Evolutionary conservation across 495 filamentous ascomycete genomes (phyloP).

Genomic region (Penicillium simplicissimum): DNA sequence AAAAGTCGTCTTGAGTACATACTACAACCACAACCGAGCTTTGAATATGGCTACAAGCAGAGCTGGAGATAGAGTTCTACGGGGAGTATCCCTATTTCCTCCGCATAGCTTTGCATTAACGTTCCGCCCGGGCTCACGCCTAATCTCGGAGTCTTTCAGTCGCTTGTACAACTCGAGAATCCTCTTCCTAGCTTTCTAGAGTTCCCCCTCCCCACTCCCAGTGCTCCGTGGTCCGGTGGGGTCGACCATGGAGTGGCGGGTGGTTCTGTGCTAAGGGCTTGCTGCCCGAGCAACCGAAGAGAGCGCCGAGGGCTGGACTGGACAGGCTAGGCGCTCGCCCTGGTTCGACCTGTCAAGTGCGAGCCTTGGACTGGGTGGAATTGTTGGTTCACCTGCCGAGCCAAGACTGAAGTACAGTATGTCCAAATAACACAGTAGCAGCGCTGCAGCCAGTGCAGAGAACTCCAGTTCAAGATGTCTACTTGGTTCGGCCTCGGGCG

Average conservation of each 20-base stretch:
- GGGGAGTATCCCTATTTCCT: not conserved
- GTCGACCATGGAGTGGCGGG: not conserved
- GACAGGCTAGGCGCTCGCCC: not conserved
- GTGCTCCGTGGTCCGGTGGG: not conserved
- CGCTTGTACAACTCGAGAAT: conserved; percentile 6
- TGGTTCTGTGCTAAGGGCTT: conserved; percentile 1
- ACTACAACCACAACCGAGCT: too few relatives aligned
- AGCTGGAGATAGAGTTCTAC: too few relatives aligned
- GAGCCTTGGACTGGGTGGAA: not conserved
- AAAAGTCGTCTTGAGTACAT: not conserved
- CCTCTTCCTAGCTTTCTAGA: conserved; percentile 1
- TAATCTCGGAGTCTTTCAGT: conserved; percentile 7
- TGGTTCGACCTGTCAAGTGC: not conserved
- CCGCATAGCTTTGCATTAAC: not conserved
- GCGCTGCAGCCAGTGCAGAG: too few relatives aligned
- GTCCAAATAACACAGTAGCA: not conserved
- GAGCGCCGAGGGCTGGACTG: not conserved
- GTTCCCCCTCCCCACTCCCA: too few relatives aligned
- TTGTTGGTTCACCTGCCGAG: not conserved
- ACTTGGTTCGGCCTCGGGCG: not conserved
- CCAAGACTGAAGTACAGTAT: too few relatives aligned
- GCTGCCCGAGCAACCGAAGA: conserved; percentile 16
- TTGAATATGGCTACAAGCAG: too few relatives aligned
- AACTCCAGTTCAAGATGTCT: too few relatives aligned
- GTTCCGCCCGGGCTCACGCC: not conserved